Evolutionary conservation across 306 rosid species (phyloP).

Genomic region (Cucurbita argyrosperma): DNA sequence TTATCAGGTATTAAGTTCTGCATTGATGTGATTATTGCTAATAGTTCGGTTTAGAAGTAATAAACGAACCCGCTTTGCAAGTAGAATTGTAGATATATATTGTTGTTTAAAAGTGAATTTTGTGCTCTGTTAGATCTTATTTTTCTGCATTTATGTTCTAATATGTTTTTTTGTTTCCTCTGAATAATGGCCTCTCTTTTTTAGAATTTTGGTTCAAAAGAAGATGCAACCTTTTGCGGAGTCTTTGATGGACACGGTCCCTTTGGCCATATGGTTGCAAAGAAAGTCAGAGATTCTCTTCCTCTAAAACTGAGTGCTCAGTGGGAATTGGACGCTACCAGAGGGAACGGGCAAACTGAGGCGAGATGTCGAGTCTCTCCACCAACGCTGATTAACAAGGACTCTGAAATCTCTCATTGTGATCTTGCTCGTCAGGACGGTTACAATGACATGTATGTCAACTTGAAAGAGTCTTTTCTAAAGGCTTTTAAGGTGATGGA

Average conservation of each 20-base stretch:
- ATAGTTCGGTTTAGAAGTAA: not conserved
- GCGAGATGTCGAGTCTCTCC: constrained; percentile 17
- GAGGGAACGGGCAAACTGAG: constrained; percentile 17
- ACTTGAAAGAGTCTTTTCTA: constrained; percentile 35
- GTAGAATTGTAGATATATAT: not conserved
- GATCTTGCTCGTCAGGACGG: not conserved
- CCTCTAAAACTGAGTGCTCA: constrained; percentile 55
- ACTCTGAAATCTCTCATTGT: constrained; percentile 1
- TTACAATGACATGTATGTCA: constrained; percentile 12
- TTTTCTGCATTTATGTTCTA: not conserved
- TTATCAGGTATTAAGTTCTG: not conserved
- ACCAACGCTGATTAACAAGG: constrained; percentile 18
- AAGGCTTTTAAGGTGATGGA: constrained; percentile 65
- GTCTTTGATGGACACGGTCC: constrained; percentile 99
- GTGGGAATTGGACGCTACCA: constrained; percentile 25
- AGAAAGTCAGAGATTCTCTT: constrained; percentile 62
- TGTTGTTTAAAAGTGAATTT: not conserved
- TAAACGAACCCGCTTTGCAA: not conserved
- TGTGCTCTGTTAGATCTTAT: not conserved
- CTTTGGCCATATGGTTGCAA: constrained; percentile 62
- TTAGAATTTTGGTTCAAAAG: constrained; percentile 44
- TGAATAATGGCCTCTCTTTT: not conserved
- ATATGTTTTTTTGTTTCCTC: not conserved
- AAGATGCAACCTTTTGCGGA: constrained; percentile 51
- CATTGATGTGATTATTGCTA: not conserved